A percentile compares a stretch with the other conserved stretches of the same genome.
Conservation (phyloP, 768 basidiomycete genomes). For the Tylopilus sp. region DNA sequence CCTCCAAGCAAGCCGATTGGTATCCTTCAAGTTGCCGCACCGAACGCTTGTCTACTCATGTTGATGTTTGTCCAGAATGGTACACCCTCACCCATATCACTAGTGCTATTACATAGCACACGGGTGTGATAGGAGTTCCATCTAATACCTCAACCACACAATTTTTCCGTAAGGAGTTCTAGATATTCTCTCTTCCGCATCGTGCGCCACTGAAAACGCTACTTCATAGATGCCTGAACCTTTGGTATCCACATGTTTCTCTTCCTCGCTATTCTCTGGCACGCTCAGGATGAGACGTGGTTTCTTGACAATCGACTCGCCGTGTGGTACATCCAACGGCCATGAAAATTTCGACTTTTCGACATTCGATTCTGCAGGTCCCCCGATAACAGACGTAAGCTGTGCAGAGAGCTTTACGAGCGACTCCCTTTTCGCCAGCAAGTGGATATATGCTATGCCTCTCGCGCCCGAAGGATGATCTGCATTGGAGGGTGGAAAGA, state of each 20-base stretch:
- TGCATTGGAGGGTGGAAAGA: conserved; percentile 42
- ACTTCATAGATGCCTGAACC: conserved; percentile 51
- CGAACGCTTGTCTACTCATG: too few species aligned
- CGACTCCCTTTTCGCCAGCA: conserved; percentile 34
- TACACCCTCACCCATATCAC: too few species aligned
- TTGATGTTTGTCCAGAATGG: too few species aligned
- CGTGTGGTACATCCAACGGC: conserved; percentile 39
- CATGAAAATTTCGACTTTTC: conserved; percentile 33
- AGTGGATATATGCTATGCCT: conserved; percentile 48
- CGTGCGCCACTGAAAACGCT: conserved; percentile 40
- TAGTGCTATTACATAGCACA: too few species aligned
- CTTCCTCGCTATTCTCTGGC: conserved; percentile 37
- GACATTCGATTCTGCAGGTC: conserved; percentile 28
- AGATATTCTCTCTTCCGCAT: conserved; percentile 29
- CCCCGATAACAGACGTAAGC: conserved; percentile 49
- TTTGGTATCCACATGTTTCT: conserved; percentile 24
- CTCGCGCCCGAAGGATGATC: conserved; percentile 48
- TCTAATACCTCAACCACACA: conserved; percentile 33
- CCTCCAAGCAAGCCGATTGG: background rate
- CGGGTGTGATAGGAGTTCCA: background rate
- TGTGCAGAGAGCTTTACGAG: conserved; percentile 35
- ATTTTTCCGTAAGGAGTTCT: conserved; percentile 51
- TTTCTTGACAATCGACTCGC: conserved; percentile 1
- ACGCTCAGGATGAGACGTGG: conserved; percentile 35
- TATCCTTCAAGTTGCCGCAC: too few species aligned